Evolutionary conservation across 768 basidiomycete genomes (phyloP), one percentile per base, ranked within the genome.

Genomic region (Panaeolus cyanescens): DNA sequence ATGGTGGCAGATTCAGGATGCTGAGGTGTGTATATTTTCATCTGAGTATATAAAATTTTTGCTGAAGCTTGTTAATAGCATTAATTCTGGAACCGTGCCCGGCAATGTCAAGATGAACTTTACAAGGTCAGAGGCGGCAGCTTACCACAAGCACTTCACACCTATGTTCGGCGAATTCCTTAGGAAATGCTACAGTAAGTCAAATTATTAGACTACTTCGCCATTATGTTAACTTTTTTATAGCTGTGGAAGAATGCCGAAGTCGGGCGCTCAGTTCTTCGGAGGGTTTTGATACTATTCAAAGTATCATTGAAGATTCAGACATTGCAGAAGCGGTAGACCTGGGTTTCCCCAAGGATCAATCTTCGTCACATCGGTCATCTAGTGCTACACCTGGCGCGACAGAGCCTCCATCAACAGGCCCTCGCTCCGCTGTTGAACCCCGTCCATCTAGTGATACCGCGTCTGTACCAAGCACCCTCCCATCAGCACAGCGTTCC

Each of bases 71-170:
- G 28, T 19, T 15, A 32, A 5, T 62, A 71, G 70, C 37, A 53
- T 70, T 13, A 65, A 71, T 36, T 68, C 66, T 5, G 68, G 70
- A 8, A 55, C 33, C n/a, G 65, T 61, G 2, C 36, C 42, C 6
- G 68, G 70, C 1, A 36, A 59, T 28, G 42, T 70, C 7, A 39
- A 60, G 10, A 59, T 67, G 64, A 65, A 63, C 28, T 71, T 70
- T 28, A 64, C 67, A 8, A 28, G 54, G 9, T 36, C 63, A 9
- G 66, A 70, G 54, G 39, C 59, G 7, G 32, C 9, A 4, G 22
- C n/a, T 2, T 60, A 60, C 55, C 61, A 64, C 53, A 56, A 67
- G 9, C 25, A 32, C 9, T n/a, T 71, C 17, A 5, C 67, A 2
- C 67, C 68, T 1, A 54, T 61, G 2, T 71, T 62, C 36, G 62